Conservation (phyloP, 768 basidiomycete genomes). For the Xanthoconium stramineum region DNA sequence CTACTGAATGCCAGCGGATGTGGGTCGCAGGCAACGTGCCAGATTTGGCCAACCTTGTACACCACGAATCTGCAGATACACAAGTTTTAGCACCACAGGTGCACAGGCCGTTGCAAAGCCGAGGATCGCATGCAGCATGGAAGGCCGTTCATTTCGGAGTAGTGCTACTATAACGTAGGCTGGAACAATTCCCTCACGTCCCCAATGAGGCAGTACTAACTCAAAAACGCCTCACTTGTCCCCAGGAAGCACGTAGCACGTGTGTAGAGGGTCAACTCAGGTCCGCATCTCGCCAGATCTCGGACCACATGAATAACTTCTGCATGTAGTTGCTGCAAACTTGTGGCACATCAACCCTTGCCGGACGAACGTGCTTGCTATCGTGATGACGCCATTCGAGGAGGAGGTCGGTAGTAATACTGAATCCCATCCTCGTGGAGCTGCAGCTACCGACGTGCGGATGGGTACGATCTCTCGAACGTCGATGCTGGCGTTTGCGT, state of each 20-base stretch:
- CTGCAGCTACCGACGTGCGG: not conserved
- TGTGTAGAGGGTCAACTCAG: not conserved
- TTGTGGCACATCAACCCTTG: not conserved
- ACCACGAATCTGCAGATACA: not conserved
- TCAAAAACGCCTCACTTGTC: not conserved
- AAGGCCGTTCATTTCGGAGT: not conserved
- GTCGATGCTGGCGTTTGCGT: not conserved
- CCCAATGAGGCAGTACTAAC: not conserved
- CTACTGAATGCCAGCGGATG: not conserved
- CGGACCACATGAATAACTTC: not conserved
- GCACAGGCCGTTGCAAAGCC: not conserved
- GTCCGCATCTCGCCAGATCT: not conserved
- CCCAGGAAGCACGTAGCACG: not conserved
- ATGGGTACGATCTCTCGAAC: not conserved
- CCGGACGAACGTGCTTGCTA: not conserved
- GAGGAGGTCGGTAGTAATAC: not conserved
- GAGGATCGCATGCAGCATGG: not conserved
- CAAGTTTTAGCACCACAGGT: not conserved
- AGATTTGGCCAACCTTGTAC: not conserved
- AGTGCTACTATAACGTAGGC: not conserved
- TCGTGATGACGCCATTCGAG: not conserved
- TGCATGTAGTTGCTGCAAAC: not conserved
- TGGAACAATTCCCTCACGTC: not conserved
- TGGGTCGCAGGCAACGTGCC: constrained; percentile 1
- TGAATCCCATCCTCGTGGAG: not conserved